These are phyloP conservation scores for Pseudogymnoascus sp. DNA, from an alignment of 2,329 filamentous ascomycete species.

Conservation along the genomic window DNA sequence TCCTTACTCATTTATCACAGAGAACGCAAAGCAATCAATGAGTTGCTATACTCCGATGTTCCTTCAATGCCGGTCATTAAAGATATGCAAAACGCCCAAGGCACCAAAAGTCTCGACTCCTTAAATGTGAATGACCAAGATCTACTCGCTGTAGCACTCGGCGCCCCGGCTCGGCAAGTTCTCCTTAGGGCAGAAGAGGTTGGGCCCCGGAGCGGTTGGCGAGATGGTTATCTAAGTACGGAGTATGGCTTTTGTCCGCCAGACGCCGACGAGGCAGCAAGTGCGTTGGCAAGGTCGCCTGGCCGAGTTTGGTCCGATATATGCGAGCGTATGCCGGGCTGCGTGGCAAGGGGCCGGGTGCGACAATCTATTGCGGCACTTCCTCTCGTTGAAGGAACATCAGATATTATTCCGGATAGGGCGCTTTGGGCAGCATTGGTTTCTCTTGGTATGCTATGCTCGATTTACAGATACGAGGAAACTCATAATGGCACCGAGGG, in stretches of 20 bases:
- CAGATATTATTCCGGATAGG: conserved; percentile 43
- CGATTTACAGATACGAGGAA: conserved; percentile 47
- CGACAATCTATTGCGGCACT: conserved; percentile 43
- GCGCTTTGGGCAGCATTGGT: conserved; percentile 49
- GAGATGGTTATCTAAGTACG: conserved; percentile 44
- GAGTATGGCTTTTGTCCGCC: conserved; percentile 46
- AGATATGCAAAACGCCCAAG: conserved; percentile 38
- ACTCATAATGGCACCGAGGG: conserved; percentile 46
- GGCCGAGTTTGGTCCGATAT: conserved; percentile 49
- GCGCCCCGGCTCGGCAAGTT: conserved; percentile 47
- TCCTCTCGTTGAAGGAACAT: conserved; percentile 41
- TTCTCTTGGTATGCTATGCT: conserved; percentile 45
- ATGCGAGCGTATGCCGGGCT: conserved; percentile 47
- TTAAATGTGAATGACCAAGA: conserved; percentile 43
- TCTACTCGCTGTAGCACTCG: conserved; percentile 44
- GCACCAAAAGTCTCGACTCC: conserved; percentile 40
- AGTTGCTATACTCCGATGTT: conserved; percentile 21
- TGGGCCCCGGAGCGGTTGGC: conserved; percentile 44
- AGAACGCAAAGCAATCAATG: conserved; percentile 34
- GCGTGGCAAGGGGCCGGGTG: conserved; percentile 42
- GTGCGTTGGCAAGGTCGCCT: conserved; percentile 40
- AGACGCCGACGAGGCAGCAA: conserved; percentile 43
- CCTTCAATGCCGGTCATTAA: conserved; percentile 34
- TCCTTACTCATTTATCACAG: conserved; percentile 19
- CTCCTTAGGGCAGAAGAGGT: conserved; percentile 46